Percentiles rank a stretch among this genome's conserved stretches.
These are phyloP conservation scores for Lichtheimia ramosa DNA, from an alignment of 371 early-diverging fungal genomes.

Conservation along the genomic window DNA sequence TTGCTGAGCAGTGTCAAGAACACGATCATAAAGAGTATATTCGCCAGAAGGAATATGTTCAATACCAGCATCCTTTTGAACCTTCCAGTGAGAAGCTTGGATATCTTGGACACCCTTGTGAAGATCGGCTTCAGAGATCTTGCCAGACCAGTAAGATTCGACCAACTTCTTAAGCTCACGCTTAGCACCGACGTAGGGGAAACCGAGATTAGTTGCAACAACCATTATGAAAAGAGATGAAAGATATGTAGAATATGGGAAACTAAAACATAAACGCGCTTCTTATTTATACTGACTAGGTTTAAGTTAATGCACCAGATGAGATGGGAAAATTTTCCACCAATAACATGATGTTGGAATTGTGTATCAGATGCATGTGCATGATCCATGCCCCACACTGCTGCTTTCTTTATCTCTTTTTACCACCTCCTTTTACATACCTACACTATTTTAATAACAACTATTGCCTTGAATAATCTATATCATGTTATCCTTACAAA, in stretches of 20 bases:
- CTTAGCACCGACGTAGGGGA: slow-evolving; percentile 82
- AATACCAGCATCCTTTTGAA: slow-evolving; percentile 80
- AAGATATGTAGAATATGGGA: background rate
- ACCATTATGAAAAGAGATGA: slow-evolving; percentile 51
- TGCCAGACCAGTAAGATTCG: slow-evolving; percentile 92
- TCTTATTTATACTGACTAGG: too few species aligned
- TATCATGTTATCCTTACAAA: too few species aligned
- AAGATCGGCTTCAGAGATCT: slow-evolving; percentile 76
- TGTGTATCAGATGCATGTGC: too few species aligned
- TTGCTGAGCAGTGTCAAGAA: slow-evolving; percentile 83
- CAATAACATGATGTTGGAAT: too few species aligned
- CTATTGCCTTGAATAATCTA: too few species aligned
- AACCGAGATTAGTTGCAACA: slow-evolving; percentile 74
- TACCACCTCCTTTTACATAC: too few species aligned
- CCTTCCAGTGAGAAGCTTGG: slow-evolving; percentile 87
- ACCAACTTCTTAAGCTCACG: slow-evolving; percentile 89
- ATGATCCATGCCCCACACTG: too few species aligned
- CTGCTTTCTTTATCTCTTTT: too few species aligned
- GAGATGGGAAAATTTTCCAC: too few species aligned
- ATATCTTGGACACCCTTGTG: slow-evolving; percentile 72
- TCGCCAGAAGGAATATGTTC: slow-evolving; percentile 91
- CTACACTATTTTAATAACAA: too few species aligned
- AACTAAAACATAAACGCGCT: too few species aligned
- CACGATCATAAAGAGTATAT: slow-evolving; percentile 95
- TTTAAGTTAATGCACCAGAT: too few species aligned